Percentiles rank a stretch among this genome's conserved stretches.
Evolutionary conservation across 495 filamentous ascomycete species (phyloP).

Genomic region (Aspergillus homomorphus): DNA sequence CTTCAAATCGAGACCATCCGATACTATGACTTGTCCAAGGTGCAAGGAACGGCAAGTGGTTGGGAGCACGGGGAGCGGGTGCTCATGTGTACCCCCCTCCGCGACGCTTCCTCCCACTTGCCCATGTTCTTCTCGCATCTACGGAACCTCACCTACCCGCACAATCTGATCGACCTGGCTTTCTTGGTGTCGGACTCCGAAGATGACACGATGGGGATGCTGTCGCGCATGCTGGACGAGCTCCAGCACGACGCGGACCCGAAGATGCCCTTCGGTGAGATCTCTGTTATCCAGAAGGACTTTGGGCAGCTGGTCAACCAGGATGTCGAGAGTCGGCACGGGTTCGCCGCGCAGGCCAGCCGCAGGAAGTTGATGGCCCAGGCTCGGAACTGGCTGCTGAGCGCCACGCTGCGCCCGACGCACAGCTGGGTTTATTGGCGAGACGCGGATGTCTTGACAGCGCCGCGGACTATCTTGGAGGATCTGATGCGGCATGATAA

Average conservation of each 20-base stretch:
- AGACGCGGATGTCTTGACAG: constrained; percentile 97
- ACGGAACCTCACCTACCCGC: constrained; percentile 94
- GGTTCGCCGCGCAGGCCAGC: constrained; percentile 93
- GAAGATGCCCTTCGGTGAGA: constrained; percentile 85
- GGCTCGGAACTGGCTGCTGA: constrained; percentile 95
- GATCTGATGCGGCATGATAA: constrained; percentile 99
- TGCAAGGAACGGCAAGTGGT: constrained; percentile 82
- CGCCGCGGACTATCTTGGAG: constrained; percentile 92
- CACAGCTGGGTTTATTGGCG: constrained; percentile 99
- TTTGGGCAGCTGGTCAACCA: constrained; percentile 98
- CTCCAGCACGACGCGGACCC: constrained; percentile 78
- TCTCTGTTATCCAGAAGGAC: constrained; percentile 97
- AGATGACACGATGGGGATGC: constrained; percentile 76
- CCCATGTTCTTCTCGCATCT: constrained; percentile 98
- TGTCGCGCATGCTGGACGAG: constrained; percentile 69
- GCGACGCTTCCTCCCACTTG: constrained; percentile 90
- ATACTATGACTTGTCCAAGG: constrained; percentile 91
- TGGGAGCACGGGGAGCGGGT: constrained; percentile 97
- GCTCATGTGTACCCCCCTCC: constrained; percentile 88
- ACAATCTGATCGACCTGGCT: constrained; percentile 91
- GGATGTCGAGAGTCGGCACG: constrained; percentile 95
- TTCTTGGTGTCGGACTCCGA: constrained; percentile 98
- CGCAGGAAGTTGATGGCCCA: constrained; percentile 97
- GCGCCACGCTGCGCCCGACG: constrained; percentile 86
- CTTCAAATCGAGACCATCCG: constrained; percentile 87